A percentile compares a stretch with the other conserved stretches of the same genome.
phyloP scores from a whole-genome alignment of 2,329 filamentous ascomycete genomes.

The Aureobasidium pullulans region DNA sequence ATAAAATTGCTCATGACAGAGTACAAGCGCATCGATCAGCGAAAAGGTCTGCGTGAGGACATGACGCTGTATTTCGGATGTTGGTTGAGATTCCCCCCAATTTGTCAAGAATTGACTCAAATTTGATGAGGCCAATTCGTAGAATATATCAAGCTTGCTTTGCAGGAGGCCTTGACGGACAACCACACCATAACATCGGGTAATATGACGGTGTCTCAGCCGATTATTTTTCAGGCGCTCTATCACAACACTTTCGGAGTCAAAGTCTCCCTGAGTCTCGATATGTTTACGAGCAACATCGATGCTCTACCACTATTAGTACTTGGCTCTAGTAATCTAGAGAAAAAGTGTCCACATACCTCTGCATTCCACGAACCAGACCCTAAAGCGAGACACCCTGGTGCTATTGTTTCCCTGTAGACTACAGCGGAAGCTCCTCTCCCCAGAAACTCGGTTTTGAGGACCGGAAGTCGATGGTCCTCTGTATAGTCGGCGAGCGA shows the following conservation, averaged over 20 bases:
- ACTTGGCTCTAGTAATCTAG: no score
- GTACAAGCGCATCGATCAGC: not conserved
- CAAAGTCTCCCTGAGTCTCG: no score
- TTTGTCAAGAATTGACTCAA: no score
- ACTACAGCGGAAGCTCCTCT: not conserved
- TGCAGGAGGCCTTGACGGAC: not conserved
- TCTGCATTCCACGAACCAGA: no score
- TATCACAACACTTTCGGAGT: no score
- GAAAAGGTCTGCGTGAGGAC: not conserved
- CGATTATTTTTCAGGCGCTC: no score
- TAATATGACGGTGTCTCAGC: not conserved
- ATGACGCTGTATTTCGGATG: not conserved
- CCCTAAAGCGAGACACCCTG: no score
- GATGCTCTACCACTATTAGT: no score
- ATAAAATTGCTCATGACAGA: not conserved
- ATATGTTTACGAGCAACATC: no score
- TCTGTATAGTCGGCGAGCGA: no score
- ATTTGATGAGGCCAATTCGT: not conserved
- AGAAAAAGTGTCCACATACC: no score
- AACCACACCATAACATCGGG: not conserved
- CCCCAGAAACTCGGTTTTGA: not conserved
- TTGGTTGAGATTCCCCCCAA: not conserved
- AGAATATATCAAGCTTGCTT: not conserved
- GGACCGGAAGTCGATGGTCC: not conserved
- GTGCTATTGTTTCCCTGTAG: no score